These are phyloP conservation scores for Lentinus brumalis DNA, from an alignment of 768 basidiomycete genomes.

Conservation along the genomic window DNA sequence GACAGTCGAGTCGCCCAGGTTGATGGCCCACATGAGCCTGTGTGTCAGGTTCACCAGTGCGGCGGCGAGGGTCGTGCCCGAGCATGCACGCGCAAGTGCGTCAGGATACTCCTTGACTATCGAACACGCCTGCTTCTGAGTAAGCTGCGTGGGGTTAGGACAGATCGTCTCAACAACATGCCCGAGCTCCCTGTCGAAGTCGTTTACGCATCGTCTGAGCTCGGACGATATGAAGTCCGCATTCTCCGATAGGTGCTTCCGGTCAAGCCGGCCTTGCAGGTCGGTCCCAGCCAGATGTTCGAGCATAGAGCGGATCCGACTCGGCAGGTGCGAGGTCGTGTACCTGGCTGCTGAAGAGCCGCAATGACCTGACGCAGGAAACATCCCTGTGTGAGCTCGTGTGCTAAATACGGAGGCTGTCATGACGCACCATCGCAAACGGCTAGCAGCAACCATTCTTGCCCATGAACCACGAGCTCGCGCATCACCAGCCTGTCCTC, in stretches of 20 bases:
- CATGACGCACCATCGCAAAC: conserved; percentile 9
- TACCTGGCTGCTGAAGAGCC: neutral
- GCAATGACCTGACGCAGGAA: neutral
- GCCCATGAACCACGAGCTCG: neutral
- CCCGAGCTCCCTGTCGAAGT: conserved; percentile 4
- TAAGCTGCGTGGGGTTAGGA: neutral
- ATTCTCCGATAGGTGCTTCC: neutral
- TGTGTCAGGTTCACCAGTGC: conserved; percentile 2
- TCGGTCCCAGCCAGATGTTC: neutral
- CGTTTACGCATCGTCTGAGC: neutral
- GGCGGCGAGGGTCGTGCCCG: conserved; percentile 5
- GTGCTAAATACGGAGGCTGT: neutral
- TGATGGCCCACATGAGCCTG: conserved; percentile 6
- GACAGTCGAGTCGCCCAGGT: conserved; percentile 2
- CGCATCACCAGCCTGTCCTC: conserved; percentile 7
- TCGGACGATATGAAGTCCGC: neutral
- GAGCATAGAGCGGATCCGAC: neutral
- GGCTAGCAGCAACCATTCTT: conserved; percentile 6
- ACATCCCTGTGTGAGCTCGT: neutral
- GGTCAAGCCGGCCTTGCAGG: neutral
- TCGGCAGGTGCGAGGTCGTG: neutral
- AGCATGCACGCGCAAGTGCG: conserved; percentile 1
- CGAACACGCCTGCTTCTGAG: neutral
- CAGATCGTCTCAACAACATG: neutral
- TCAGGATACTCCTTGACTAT: neutral